Evolutionary conservation across 1,284 basidiomycete species (phyloP).

Genomic region (Phaffia rhodozyma): DNA sequence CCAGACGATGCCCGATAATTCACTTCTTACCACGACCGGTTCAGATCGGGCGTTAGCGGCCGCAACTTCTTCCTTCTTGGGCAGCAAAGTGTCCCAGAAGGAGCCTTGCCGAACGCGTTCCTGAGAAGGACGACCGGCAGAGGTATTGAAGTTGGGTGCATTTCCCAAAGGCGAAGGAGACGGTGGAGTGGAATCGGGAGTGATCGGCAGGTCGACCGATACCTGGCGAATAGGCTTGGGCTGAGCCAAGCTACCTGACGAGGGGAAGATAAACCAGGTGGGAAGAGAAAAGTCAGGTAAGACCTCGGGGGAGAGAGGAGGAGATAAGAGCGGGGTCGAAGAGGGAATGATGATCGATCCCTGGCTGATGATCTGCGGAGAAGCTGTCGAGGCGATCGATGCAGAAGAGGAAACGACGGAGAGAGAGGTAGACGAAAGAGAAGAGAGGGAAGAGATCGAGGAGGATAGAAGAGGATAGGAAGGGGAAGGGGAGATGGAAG

Average conservation of each 20-base stretch:
- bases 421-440: neutral
- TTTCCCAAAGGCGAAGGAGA: neutral
- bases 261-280: neutral
- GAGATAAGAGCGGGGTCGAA: neutral
- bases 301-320: neutral
- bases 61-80: neutral
- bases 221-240: too few species aligned
- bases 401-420: neutral
- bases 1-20: neutral
- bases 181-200: slow-evolving; percentile 13
- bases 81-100: slow-evolving; percentile 12
- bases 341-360: neutral
- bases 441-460: neutral
- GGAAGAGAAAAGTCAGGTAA: neutral
- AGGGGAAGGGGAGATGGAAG: neutral
- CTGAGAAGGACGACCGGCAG: neutral
- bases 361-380: too few species aligned
- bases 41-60: neutral
- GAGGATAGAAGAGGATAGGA: neutral
- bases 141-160: neutral
- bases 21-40: neutral
- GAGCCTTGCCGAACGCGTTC: neutral
- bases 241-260: neutral
- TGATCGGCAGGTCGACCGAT: neutral
- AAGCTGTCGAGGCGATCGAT: neutral